Base-by-base conservation (phyloP, 2,329 filamentous ascomycete species). In the Talaromyces sp. region DNA sequence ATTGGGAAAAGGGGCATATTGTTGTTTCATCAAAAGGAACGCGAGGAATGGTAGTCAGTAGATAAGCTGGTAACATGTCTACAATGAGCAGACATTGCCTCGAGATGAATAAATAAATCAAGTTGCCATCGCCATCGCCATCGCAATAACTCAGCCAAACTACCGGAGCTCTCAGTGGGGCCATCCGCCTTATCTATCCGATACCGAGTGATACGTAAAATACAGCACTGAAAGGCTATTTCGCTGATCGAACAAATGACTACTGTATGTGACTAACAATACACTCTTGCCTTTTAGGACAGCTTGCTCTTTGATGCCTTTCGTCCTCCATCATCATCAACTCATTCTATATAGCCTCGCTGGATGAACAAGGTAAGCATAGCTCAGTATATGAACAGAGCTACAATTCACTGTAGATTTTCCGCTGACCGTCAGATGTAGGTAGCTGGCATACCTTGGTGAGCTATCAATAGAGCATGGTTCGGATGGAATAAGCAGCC, bases 1-100 rank as follows among this genome's bases (percentile, higher is more conserved):
- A 44, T 61, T 58, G 63, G 60, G 31, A 62, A 59, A 7, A 60
- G 60, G 6, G 63, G 63, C 52, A 58, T 63, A 5, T 35, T 67
- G 33, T 9, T 28, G 37, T n/a, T 59, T 12, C 50, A 21, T n/a
- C n/a, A 21, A 46, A 1, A n/a, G 5, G 16, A 2, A 23, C 2
- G 3, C 6, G 14, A 14, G n/a, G 31, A 9, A 6, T 7, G 14
- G 2, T 1, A 52, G 28, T 33, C 28, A 52, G 12, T 12, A 21
- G 28, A 37, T 23, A 5, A 23, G 31, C 16, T 18, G 35, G 28
- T 23, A 18, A 37, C 31, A 54, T 35, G 31, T 37, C 31, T 35
- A 54, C 12, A 23, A 31, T n/a, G 14, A n/a, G 14, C 23, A 50
- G 23, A 50, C 25, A 48, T 50, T 54, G 48, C 31, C 50, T 31